Base-by-base conservation (phyloP, 176 grass and related monocot genomes). In the maize (Zea mays) region DNA sequence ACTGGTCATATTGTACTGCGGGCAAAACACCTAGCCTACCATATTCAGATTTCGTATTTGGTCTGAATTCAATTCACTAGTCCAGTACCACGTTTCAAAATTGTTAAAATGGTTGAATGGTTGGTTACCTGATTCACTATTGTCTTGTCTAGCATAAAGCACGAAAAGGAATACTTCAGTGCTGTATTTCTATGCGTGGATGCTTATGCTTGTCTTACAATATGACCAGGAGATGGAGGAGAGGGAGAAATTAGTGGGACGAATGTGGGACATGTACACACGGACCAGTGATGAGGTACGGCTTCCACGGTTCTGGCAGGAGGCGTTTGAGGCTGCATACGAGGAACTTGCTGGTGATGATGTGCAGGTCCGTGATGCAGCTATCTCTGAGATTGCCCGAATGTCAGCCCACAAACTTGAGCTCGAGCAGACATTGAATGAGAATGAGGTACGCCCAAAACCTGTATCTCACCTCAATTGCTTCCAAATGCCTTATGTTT, bases 181-280 rank as follows among this genome's bases (percentile, higher is more conserved):
- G 20, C 7, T 80, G 40, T 47, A 36, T 19, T 44, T 70, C 4
- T 44, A 3, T 72, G 8, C 35, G 19, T 12, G 62, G 67, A 70
- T 68, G 13, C 61, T 79, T 13, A 83, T 55, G 2, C 17, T 37
- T 46, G 4, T 8, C 15, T 14, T 54, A 4, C 70, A 39, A 74
- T 13, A 62, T 76, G 57, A 21, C 1, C 73, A 99, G 96, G 96
- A 99, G 62, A 85, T 95, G 85, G 90, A 95, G 87, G 92, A 99
- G 77, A 99, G 90, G 86, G 87, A 88, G 74, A 98, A 92, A 78
- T 49, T 95, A 51, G 87, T 92, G 39, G 83, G 86, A n/a, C 85
- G 82, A 60, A 99, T 92, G 92, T 99, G 92, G 87, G 96, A 92
- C 65, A 86, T 91, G 66, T 99, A 99, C 81, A 81, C 90, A 41